phyloP scores from a whole-genome alignment of 306 rosid species.

The Inga laurina region DNA sequence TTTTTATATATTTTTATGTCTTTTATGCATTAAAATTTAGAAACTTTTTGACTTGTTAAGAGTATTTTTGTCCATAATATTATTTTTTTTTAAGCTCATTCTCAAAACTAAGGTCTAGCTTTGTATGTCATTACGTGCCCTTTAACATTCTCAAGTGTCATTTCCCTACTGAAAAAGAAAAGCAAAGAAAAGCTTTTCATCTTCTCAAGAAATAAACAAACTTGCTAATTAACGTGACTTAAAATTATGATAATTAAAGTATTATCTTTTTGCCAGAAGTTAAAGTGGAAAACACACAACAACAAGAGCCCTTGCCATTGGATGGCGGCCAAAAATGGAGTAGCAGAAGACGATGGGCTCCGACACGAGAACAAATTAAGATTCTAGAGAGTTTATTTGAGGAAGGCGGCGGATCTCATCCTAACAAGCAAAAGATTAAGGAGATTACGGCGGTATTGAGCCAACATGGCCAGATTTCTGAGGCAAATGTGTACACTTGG shows the following conservation, averaged over 20 bases:
- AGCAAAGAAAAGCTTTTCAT: no score
- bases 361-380: slow-evolving; percentile 60
- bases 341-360: slow-evolving; percentile 37
- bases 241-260: no score
- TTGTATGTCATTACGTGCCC: background rate
- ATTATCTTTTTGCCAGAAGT: background rate
- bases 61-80: background rate
- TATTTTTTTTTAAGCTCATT: background rate
- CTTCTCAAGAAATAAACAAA: background rate
- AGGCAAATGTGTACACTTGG: slow-evolving; percentile 70
- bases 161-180: background rate
- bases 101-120: background rate
- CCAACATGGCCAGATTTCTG: slow-evolving; percentile 67
- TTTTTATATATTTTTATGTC: background rate
- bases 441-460: slow-evolving; percentile 63
- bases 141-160: background rate
- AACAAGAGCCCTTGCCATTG: background rate
- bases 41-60: background rate
- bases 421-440: slow-evolving; percentile 69
- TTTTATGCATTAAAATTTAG: background rate
- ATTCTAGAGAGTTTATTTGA: slow-evolving; percentile 62
- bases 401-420: slow-evolving; percentile 56
- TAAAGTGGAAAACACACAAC: background rate
- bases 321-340: background rate
- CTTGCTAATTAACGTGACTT: no score